Base-by-base conservation (phyloP, 2,329 filamentous ascomycete genomes). In the Helminthosporium solani region DNA sequence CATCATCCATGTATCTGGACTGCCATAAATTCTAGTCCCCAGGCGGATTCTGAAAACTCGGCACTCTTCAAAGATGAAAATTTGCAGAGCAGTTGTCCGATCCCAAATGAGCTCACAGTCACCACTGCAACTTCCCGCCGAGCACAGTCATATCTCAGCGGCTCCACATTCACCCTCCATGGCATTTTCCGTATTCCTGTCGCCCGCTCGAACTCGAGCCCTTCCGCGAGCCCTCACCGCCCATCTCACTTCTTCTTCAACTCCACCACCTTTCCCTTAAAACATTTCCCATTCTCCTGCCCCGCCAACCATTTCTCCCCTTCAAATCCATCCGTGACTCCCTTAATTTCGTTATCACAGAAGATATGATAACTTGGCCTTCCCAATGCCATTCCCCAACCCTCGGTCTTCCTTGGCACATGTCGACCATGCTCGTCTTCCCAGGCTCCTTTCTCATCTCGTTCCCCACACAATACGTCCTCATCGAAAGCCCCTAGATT, bases 401-500 rank as follows among this genome's bases (percentile, higher is more conserved):
- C 60, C 7, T 58, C 54, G 9, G 6, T 25, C 9, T 41, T 48
- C 46, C 59, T 50, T 21, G 53, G 49, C 7, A 57, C 47, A 49
- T 56, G 57, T 16, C 33, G 40, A 2, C 61, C 61, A 37, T 52
- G 43, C 43, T 58, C 59, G 35, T 60, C 58, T 30, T 56, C 44
- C 50, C 54, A 61, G n/a, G 54, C 53, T 31, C 52, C 51, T 2
- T n/a, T 47, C 38, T 54, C 55, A 16, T 57, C 56, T 19, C 47
- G 35, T 46, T 52, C 48, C 27, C 60, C 61, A 33, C 49, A 44
- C 23, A 64, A 43, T 5, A 59, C 55, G 14, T 63, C 60, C 40
- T 64, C 61, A 35, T 64, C 61, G 28, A 64, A 43, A 12, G 53
- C 53, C 6, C 61, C 61, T 8, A 61, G 44, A 33, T 59, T 59